A percentile compares a stretch with the other conserved stretches of the same genome.
These are phyloP conservation scores for Phytophthora uliginosa DNA, from an alignment of 352 stramenopile genomes.

Conservation along the genomic window DNA sequence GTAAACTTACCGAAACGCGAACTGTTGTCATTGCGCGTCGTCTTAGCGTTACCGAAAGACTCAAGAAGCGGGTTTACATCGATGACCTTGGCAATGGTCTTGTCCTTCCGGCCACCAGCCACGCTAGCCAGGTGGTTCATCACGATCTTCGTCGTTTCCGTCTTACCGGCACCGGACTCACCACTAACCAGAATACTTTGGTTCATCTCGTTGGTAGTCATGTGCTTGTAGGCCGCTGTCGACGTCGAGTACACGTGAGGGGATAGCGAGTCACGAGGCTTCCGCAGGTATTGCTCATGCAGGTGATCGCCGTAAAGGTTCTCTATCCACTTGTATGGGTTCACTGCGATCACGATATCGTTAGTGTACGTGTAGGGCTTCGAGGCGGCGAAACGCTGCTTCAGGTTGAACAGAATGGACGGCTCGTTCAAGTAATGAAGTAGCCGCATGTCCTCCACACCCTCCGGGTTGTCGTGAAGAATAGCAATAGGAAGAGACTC, in stretches of 20 bases:
- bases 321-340: slow-evolving; percentile 97
- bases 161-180: slow-evolving; percentile 94
- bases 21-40: slow-evolving; percentile 94
- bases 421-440: slow-evolving; percentile 94
- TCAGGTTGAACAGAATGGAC: slow-evolving; percentile 95
- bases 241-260: slow-evolving; percentile 92
- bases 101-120: slow-evolving; percentile 86
- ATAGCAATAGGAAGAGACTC: slow-evolving; percentile 89
- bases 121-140: slow-evolving; percentile 92
- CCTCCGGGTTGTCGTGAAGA: slow-evolving; percentile 77
- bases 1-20: slow-evolving; percentile 94
- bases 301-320: slow-evolving; percentile 92
- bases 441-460: slow-evolving; percentile 89
- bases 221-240: slow-evolving; percentile 89
- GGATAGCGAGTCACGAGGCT: slow-evolving; percentile 68
- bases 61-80: slow-evolving; percentile 94
- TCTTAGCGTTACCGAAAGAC: slow-evolving; percentile 96
- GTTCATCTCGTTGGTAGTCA: slow-evolving; percentile 81
- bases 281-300: slow-evolving; percentile 85
- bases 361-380: slow-evolving; percentile 99
- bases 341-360: slow-evolving; percentile 98
- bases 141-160: slow-evolving; percentile 97
- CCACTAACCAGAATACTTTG: slow-evolving; percentile 92
- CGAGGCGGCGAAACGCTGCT: slow-evolving; percentile 89
- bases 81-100: slow-evolving; percentile 93